A percentile compares a stretch with the other conserved stretches of the same genome.
phyloP scores from a whole-genome alignment of 2,329 filamentous ascomycete genomes.

The Penicillium palitans region DNA sequence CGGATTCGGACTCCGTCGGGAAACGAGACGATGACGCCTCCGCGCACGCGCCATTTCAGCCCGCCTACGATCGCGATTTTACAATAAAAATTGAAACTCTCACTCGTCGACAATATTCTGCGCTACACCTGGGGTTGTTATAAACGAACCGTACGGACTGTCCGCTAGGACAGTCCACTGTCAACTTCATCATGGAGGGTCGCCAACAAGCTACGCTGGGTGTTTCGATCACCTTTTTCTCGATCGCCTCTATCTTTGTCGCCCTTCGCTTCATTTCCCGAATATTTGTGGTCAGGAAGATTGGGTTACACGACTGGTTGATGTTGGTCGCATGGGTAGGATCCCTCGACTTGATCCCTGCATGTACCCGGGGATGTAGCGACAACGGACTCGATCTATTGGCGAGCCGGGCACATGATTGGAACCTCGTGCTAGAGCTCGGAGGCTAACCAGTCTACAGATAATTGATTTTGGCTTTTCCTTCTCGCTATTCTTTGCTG shows the following conservation, averaged over 20 bases:
- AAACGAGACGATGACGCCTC: conserved; percentile 10
- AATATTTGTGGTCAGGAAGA: conserved; percentile 67
- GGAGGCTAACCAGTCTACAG: conserved; percentile 24
- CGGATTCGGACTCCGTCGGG: not conserved
- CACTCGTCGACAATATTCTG: not conserved
- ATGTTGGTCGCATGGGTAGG: conserved; percentile 75
- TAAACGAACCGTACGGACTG: not conserved
- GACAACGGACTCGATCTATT: not conserved
- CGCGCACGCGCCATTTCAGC: not conserved
- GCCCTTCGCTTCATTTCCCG: conserved; percentile 71
- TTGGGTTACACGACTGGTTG: conserved; percentile 76
- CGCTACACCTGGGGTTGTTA: not conserved
- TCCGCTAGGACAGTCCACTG: conserved; percentile 3
- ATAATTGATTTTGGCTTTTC: conserved; percentile 49
- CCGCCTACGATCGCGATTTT: not conserved
- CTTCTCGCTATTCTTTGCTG: conserved; percentile 48
- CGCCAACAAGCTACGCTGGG: conserved; percentile 42
- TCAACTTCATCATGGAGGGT: conserved; percentile 29
- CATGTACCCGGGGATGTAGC: conserved; percentile 14
- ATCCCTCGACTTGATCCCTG: conserved; percentile 10
- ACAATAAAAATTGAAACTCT: not conserved
- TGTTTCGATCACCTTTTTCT: conserved; percentile 53
- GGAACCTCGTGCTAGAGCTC: conserved; percentile 3
- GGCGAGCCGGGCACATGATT: conserved; percentile 1
- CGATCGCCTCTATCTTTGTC: conserved; percentile 73